Evolutionary conservation across 2,329 filamentous ascomycete species (phyloP).

Genomic region (Penicillium sp.): DNA sequence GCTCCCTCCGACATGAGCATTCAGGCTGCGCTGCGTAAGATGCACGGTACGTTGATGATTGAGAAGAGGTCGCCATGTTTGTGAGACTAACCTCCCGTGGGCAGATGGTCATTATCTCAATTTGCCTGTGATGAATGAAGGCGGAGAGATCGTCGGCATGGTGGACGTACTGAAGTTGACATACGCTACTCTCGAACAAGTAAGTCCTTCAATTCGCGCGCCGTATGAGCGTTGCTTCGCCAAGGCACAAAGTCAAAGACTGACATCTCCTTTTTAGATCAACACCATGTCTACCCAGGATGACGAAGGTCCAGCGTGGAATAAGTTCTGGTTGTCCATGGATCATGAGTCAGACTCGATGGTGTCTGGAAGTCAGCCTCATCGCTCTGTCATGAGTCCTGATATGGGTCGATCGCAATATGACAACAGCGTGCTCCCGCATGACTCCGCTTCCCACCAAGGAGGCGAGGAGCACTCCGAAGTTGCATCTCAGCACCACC

Average conservation of each 20-base stretch:
- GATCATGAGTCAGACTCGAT: slow-evolving; percentile 93
- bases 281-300: slow-evolving; percentile 89
- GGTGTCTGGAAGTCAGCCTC: slow-evolving; percentile 78
- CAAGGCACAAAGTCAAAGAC: neutral
- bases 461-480: slow-evolving; percentile 76
- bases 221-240: no score
- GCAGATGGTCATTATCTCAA: slow-evolving; percentile 96
- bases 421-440: slow-evolving; percentile 75
- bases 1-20: slow-evolving; percentile 99
- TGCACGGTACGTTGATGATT: slow-evolving; percentile 69
- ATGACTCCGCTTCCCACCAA: slow-evolving; percentile 90
- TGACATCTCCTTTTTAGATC: slow-evolving; percentile 43
- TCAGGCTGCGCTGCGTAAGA: slow-evolving; percentile 93
- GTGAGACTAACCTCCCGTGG: slow-evolving; percentile 6
- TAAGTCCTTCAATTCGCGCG: slow-evolving; percentile 34
- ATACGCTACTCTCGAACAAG: slow-evolving; percentile 94
- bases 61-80: neutral
- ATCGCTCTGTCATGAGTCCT: slow-evolving; percentile 75
- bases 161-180: slow-evolving; percentile 97
- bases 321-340: slow-evolving; percentile 98
- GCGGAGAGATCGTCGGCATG: slow-evolving; percentile 97
- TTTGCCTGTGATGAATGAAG: slow-evolving; percentile 95
- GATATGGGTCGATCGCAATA: slow-evolving; percentile 55
- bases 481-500: slow-evolving; percentile 53
- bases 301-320: slow-evolving; percentile 94